Evolutionary conservation across 208 protist genomes (phyloP).

Genomic region (Trypanosoma conorhini): DNA sequence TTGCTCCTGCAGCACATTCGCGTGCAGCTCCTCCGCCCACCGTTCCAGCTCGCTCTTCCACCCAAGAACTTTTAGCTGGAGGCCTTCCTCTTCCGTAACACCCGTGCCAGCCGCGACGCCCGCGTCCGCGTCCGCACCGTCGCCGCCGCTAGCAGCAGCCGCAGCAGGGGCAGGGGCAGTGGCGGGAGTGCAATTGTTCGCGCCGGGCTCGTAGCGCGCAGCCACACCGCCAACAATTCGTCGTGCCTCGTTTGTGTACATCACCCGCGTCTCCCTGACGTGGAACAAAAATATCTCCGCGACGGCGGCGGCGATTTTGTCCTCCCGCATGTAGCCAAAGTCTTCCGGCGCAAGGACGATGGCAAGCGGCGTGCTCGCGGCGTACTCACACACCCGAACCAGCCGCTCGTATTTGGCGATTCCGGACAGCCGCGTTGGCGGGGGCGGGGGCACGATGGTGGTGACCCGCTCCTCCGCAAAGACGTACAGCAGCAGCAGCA

Average conservation of each 20-base stretch:
- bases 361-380: slow-evolving; percentile 39
- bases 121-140: neutral
- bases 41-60: slow-evolving; percentile 20
- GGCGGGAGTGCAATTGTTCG: neutral
- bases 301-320: slow-evolving; percentile 52
- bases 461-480: slow-evolving; percentile 34
- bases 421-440: neutral
- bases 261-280: slow-evolving; percentile 5
- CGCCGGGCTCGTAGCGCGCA: neutral
- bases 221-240: neutral
- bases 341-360: slow-evolving; percentile 52
- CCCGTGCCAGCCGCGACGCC: neutral
- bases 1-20: slow-evolving; percentile 9
- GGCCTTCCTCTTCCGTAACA: slow-evolving; percentile 10
- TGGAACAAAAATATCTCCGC: slow-evolving; percentile 28
- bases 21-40: slow-evolving; percentile 6
- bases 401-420: slow-evolving; percentile 36
- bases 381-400: slow-evolving; percentile 47
- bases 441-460: neutral
- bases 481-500: slow-evolving; percentile 52
- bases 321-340: slow-evolving; percentile 63
- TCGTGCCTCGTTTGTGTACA: neutral
- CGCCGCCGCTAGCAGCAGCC: neutral
- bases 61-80: slow-evolving; percentile 4
- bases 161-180: neutral